Base-by-base conservation (phyloP, 2,329 filamentous ascomycete genomes). In the Pseudogymnoascus sp. region DNA sequence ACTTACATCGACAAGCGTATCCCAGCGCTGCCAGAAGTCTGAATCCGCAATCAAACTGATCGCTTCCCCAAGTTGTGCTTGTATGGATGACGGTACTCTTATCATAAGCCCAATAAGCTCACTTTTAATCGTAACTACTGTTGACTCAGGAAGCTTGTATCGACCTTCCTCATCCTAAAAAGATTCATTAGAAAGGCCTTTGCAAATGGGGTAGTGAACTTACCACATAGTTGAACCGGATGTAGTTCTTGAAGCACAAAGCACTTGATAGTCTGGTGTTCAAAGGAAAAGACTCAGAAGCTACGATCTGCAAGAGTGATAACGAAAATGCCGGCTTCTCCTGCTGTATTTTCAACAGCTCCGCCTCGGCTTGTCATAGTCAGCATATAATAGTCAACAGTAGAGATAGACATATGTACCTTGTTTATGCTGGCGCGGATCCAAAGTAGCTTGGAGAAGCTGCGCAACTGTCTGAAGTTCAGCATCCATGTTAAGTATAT, bases 41-140 rank as follows among this genome's bases (percentile, higher is more conserved):
- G 92, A 97, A 77, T 97, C 93, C 65, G 94, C 94, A 71, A 99
- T 97, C 70, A 95, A 86, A 77, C 93, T 97, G 75, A 97, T 95
- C 66, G 94, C 92, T 73, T 97, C 94, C 69, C 94, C 94, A 38
- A 99, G 84, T 77, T 99, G 94, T 65, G 91, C 86, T 77, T 97
- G 95, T 67, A 99, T 89, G 65, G 86, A 88, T 16, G 90, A 76
- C 3, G 93, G 94, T 23, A 94, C 92, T 7, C 88, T 87, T 71
- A 97, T 96, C 94, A 99, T 99, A 70, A 99, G 82, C 63, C 91
- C 93, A 71, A 99, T 93, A 66, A 99, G 85, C 79, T 97, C 92
- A 72, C 87, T 86, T 79, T 99, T 99, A 80, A 99, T 96, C 47
- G 90, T 90, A 28, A 80, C 78, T 38, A 99, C 92, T 79, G 97